phyloP scores from a whole-genome alignment of 2,329 filamentous ascomycete genomes.

The Huntiella bhutanensis region DNA sequence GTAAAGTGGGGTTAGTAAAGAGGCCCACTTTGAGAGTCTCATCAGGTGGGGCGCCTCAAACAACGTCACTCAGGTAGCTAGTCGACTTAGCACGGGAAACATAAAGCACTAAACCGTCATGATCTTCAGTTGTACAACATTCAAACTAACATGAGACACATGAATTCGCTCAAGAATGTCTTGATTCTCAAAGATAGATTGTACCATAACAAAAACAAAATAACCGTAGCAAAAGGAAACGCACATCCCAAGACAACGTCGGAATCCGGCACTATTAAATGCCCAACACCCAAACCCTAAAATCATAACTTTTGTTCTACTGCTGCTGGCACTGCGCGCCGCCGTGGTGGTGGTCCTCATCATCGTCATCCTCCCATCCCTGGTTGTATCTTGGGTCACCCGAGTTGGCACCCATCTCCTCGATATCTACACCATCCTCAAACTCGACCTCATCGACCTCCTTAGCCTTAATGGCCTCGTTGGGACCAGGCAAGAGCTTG shows the following conservation, averaged over 20 bases:
- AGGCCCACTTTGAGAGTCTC: too few relatives aligned
- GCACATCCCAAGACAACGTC: too few relatives aligned
- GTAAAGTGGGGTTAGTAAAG: too few relatives aligned
- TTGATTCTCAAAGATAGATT: neutral
- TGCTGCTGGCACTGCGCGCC: slow-evolving; percentile 52
- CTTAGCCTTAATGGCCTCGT: slow-evolving; percentile 44
- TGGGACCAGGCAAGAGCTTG: slow-evolving; percentile 53
- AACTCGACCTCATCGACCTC: slow-evolving; percentile 76
- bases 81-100: too few relatives aligned
- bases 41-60: too few relatives aligned
- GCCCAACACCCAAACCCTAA: slow-evolving; percentile 3
- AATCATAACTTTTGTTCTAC: slow-evolving; percentile 23
- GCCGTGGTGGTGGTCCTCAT: slow-evolving; percentile 40
- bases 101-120: neutral
- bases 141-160: neutral
- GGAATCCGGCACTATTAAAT: neutral
- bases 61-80: too few relatives aligned
- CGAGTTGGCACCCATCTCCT: slow-evolving; percentile 60
- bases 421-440: slow-evolving; percentile 64
- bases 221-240: slow-evolving; percentile 2
- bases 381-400: slow-evolving; percentile 46
- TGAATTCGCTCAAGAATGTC: neutral
- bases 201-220: neutral
- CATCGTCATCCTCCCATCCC: slow-evolving; percentile 55
- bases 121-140: too few relatives aligned